Conservation (phyloP, 352 stramenopile species). For the Plasmopara halstedii region DNA sequence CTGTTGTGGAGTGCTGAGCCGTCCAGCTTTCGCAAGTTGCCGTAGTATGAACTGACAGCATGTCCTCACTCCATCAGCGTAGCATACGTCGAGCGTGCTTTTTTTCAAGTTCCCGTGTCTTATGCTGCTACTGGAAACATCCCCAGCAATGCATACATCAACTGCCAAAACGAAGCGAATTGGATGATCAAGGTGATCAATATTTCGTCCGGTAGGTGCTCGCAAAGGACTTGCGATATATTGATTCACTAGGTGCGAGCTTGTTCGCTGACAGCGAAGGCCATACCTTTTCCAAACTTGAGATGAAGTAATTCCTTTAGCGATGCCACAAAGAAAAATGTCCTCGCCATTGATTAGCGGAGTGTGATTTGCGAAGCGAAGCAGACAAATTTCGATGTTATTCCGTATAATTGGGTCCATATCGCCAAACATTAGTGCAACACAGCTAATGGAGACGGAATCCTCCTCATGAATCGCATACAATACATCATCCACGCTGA, state of each 20-base stretch:
- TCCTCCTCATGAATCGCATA: conserved; percentile 33
- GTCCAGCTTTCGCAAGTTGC: conserved; percentile 34
- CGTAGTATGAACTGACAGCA: conserved; percentile 40
- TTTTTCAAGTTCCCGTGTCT: conserved; percentile 55
- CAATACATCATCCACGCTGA: conserved; percentile 28
- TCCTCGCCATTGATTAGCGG: conserved; percentile 56
- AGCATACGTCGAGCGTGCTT: conserved; percentile 40
- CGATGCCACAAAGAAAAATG: conserved; percentile 48
- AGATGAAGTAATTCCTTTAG: conserved; percentile 26
- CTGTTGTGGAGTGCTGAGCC: conserved; percentile 43
- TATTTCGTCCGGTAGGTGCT: conserved; percentile 1
- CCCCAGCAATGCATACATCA: conserved; percentile 31
- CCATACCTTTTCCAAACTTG: conserved; percentile 55
- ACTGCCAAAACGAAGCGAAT: conserved; percentile 41
- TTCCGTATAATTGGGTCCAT: conserved; percentile 2
- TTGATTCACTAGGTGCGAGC: conserved; percentile 42
- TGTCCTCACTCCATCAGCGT: conserved; percentile 23
- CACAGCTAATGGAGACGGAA: conserved; percentile 33
- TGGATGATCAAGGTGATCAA: conserved; percentile 1
- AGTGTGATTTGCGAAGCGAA: conserved; percentile 71
- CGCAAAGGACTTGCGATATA: conserved; percentile 29
- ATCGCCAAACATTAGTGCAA: conserved; percentile 32
- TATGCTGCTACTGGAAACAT: conserved; percentile 6
- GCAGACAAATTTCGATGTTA: conserved; percentile 50
- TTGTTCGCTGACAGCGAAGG: conserved; percentile 26